A percentile compares a stretch with the other conserved stretches of the same genome.
Conservation (phyloP, 2,329 filamentous ascomycete genomes). For the Verticillium isaacii region DNA sequence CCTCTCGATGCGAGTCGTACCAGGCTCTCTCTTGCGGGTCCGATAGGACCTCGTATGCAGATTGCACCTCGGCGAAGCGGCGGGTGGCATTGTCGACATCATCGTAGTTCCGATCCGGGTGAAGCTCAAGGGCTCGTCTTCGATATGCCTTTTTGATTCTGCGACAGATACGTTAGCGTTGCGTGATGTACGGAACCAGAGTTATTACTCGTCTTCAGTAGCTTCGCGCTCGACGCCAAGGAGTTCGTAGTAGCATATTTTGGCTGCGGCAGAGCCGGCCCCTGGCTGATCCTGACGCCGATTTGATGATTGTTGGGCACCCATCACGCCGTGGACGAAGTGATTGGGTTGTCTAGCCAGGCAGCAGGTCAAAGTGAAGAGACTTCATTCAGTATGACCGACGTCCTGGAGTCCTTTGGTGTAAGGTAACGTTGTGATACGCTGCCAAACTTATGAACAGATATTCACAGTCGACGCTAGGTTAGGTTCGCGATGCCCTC, state of each 20-base stretch:
- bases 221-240: constrained; percentile 69
- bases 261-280: constrained; percentile 30
- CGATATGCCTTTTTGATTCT: constrained; percentile 94
- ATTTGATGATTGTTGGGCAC: constrained; percentile 49
- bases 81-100: constrained; percentile 79
- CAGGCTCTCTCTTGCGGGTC: constrained; percentile 93
- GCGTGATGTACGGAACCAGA: not conserved
- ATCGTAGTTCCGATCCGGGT: constrained; percentile 89
- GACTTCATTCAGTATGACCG: no score
- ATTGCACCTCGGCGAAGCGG: constrained; percentile 85
- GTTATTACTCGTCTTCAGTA: constrained; percentile 70
- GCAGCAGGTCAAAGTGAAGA: no score
- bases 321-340: constrained; percentile 32
- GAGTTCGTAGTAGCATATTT: constrained; percentile 82
- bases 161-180: constrained; percentile 6
- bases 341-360: no score
- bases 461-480: not conserved
- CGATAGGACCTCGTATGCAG: constrained; percentile 92
- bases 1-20: constrained; percentile 93
- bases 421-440: no score
- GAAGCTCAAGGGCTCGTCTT: constrained; percentile 83
- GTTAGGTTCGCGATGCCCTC: not conserved
- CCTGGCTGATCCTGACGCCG: constrained; percentile 17
- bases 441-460: not conserved
- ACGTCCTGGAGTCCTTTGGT: no score